phyloP scores from a whole-genome alignment of 2,329 filamentous ascomycete genomes.

The Lithohypha guttulata region DNA sequence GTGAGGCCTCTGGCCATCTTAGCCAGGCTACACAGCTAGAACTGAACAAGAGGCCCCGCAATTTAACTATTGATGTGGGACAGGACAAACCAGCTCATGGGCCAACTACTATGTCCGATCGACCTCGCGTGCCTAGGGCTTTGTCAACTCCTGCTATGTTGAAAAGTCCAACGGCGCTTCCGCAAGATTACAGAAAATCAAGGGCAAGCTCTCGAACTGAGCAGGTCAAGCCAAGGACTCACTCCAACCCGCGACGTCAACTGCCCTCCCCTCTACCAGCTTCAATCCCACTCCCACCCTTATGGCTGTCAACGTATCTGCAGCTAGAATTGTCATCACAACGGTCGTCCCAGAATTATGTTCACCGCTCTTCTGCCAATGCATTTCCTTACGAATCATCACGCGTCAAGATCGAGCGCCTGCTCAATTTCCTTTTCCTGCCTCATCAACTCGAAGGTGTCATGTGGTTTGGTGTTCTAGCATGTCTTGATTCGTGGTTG shows the following conservation, averaged over 20 bases:
- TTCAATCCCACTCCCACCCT: constrained; percentile 48
- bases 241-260: constrained; percentile 19
- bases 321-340: constrained; percentile 53
- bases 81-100: background rate
- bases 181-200: constrained; percentile 1
- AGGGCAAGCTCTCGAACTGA: constrained; percentile 1
- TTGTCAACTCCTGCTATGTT: constrained; percentile 9
- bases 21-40: background rate
- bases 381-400: constrained; percentile 83
- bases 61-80: constrained; percentile 17
- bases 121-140: constrained; percentile 8
- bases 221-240: constrained; percentile 1
- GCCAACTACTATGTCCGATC: background rate
- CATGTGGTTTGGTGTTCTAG: constrained; percentile 75
- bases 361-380: constrained; percentile 45
- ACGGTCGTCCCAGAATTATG: constrained; percentile 51
- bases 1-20: background rate
- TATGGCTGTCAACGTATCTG: constrained; percentile 55
- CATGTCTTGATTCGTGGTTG: constrained; percentile 90
- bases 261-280: constrained; percentile 39
- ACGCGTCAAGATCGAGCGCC: constrained; percentile 78
- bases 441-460: constrained; percentile 74
- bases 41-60: constrained; percentile 10
- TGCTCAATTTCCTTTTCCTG: constrained; percentile 77
- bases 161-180: constrained; percentile 1